A percentile compares a stretch with the other conserved stretches of the same genome.
phyloP scores from a whole-genome alignment of 495 filamentous ascomycete genomes.

The Penicillium argentinense region DNA sequence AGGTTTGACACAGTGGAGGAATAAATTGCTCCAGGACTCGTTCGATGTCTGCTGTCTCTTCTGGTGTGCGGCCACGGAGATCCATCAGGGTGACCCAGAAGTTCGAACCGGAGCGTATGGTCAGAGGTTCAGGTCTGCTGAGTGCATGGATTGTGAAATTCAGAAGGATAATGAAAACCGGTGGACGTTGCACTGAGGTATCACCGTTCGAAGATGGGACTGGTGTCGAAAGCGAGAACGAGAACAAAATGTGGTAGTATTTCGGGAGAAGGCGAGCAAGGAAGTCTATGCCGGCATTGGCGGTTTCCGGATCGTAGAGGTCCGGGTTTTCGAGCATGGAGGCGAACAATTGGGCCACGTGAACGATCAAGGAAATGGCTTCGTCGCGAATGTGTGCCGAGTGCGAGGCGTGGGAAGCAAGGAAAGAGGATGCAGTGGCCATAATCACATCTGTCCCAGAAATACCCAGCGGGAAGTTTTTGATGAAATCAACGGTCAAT shows the following conservation, averaged over 20 bases:
- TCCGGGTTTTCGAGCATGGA: constrained; percentile 56
- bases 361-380: constrained; percentile 58
- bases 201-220: constrained; percentile 10
- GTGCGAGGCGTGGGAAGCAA: constrained; percentile 59
- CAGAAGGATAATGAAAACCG: constrained; percentile 66
- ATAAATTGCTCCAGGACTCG: constrained; percentile 57
- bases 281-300: constrained; percentile 74
- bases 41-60: constrained; percentile 48
- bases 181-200: constrained; percentile 14
- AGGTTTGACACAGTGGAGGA: constrained; percentile 55
- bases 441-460: constrained; percentile 73
- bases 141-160: constrained; percentile 74
- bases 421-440: constrained; percentile 73
- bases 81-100: constrained; percentile 71
- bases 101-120: constrained; percentile 72
- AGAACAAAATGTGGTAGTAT: constrained; percentile 50
- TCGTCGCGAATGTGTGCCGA: constrained; percentile 47
- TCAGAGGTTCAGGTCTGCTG: constrained; percentile 69
- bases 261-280: constrained; percentile 63
- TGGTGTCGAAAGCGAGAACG: constrained; percentile 29
- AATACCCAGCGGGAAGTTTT: constrained; percentile 58
- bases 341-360: constrained; percentile 65
- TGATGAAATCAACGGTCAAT: constrained; percentile 70
- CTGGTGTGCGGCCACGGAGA: constrained; percentile 37
- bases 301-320: constrained; percentile 71